A percentile compares a stretch with the other conserved stretches of the same genome.
Conservation (phyloP, 2,329 filamentous ascomycete genomes). For the Diaporthe australafricana region DNA sequence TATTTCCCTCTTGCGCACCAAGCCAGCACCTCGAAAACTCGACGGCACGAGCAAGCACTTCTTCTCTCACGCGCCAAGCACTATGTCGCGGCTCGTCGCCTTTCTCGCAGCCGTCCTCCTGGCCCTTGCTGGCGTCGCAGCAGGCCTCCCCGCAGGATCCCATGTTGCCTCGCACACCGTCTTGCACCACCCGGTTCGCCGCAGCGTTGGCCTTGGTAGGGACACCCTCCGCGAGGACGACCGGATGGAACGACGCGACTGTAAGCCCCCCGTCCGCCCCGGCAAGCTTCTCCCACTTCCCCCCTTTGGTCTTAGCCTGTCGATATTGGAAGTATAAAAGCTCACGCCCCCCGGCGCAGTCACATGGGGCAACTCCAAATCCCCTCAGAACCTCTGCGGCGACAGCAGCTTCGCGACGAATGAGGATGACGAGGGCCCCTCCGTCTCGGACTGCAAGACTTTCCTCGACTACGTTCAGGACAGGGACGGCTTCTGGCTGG, state of each 20-base stretch:
- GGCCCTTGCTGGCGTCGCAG: not conserved
- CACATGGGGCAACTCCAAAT: conserved; percentile 29
- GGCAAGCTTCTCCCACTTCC: not conserved
- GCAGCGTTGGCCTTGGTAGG: conserved; percentile 27
- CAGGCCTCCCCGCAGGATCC: not conserved
- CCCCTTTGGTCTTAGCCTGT: not conserved
- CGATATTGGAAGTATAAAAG: not conserved
- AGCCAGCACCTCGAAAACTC: not conserved
- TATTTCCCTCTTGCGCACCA: not conserved
- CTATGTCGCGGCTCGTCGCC: not conserved
- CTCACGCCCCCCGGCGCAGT: not conserved
- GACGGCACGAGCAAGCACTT: not conserved
- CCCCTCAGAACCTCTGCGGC: conserved; percentile 30
- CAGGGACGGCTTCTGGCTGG: conserved; percentile 33
- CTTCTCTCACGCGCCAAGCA: not conserved
- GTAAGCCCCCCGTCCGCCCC: not conserved
- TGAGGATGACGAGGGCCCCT: conserved; percentile 1
- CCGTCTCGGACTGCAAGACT: conserved; percentile 9
- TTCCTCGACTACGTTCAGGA: conserved; percentile 20
- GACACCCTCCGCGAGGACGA: conserved; percentile 31
- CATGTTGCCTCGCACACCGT: not conserved
- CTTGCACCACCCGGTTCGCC: not conserved
- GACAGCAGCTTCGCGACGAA: conserved; percentile 21
- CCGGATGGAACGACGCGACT: conserved; percentile 30
- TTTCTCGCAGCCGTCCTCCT: conserved; percentile 9